These are phyloP conservation scores for Verbascum thapsus DNA, from an alignment of 257 asterid genomes.

Conservation along the genomic window DNA sequence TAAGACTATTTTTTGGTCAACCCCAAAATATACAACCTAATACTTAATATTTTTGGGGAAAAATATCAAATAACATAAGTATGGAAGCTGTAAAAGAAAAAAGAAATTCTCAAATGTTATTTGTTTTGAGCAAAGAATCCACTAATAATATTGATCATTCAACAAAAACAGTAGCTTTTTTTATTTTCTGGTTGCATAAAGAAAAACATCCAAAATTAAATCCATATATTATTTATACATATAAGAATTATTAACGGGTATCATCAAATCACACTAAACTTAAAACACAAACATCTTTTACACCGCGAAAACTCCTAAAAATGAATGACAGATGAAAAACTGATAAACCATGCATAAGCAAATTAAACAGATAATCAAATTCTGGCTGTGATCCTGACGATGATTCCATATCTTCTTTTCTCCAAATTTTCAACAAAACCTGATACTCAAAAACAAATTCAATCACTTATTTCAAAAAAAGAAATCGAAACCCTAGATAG, in stretches of 20 bases:
- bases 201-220: conserved; percentile 6
- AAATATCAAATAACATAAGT: too few relatives aligned
- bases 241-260: not conserved
- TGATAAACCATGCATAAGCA: too few relatives aligned
- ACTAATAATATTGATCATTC: not conserved
- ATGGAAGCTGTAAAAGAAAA: conserved; percentile 35
- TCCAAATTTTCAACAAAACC: conserved; percentile 11
- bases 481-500: too few relatives aligned
- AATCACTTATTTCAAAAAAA: too few relatives aligned
- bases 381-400: conserved; percentile 48
- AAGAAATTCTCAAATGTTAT: conserved; percentile 17
- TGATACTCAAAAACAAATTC: not conserved
- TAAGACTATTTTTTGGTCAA: too few relatives aligned
- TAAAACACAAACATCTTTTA: too few relatives aligned
- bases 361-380: conserved; percentile 49
- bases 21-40: too few relatives aligned
- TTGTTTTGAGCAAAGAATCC: not conserved
- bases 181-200: not conserved
- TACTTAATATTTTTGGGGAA: too few relatives aligned
- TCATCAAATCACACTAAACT: too few relatives aligned
- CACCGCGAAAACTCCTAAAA: too few relatives aligned
- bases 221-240: not conserved
- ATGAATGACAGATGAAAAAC: too few relatives aligned
- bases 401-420: conserved; percentile 40
- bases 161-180: conserved; percentile 4